Percentiles rank a stretch among this genome's conserved stretches.
Evolutionary conservation across 768 basidiomycete genomes (phyloP).

Genomic region (Trametes gibbosa): DNA sequence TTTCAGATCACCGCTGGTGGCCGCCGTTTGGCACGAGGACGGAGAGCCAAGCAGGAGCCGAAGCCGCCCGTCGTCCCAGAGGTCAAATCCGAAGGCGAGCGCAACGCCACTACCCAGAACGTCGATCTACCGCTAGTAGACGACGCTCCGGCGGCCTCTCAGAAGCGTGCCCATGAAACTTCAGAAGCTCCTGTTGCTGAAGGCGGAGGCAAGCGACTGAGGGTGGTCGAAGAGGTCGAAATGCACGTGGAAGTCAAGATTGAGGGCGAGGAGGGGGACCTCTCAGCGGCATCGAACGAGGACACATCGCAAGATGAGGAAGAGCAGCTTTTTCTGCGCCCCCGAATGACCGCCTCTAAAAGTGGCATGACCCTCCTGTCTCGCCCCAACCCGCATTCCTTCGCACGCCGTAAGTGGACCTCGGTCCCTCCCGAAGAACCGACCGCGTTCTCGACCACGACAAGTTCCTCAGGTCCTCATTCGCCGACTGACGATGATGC

Average conservation of each 20-base stretch:
- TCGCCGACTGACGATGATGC: constrained; percentile 22
- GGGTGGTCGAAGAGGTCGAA: constrained; percentile 4
- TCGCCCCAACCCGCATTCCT: constrained; percentile 33
- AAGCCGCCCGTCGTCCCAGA: neutral
- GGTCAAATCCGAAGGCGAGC: neutral
- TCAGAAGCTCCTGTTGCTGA: constrained; percentile 6
- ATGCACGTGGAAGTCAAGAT: constrained; percentile 10
- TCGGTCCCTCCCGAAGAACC: constrained; percentile 18
- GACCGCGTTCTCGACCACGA: neutral
- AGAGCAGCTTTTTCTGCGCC: constrained; percentile 16
- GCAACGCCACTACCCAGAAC: neutral
- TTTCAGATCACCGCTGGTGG: constrained; percentile 22
- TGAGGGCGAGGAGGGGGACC: constrained; percentile 19
- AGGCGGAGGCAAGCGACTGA: constrained; percentile 18
- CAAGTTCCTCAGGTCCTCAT: neutral
- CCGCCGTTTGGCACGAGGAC: constrained; percentile 2
- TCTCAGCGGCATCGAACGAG: constrained; percentile 12
- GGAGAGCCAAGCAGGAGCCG: constrained; percentile 2
- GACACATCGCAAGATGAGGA: constrained; percentile 16
- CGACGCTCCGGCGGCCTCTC: constrained; percentile 1
- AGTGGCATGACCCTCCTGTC: constrained; percentile 19
- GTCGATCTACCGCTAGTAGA: neutral
- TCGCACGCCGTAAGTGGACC: constrained; percentile 35
- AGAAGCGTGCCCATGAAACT: constrained; percentile 10
- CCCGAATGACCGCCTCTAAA: constrained; percentile 11